Evolutionary conservation across 2,329 filamentous ascomycete genomes (phyloP).

Genomic region (Fusarium austroafricanum): DNA sequence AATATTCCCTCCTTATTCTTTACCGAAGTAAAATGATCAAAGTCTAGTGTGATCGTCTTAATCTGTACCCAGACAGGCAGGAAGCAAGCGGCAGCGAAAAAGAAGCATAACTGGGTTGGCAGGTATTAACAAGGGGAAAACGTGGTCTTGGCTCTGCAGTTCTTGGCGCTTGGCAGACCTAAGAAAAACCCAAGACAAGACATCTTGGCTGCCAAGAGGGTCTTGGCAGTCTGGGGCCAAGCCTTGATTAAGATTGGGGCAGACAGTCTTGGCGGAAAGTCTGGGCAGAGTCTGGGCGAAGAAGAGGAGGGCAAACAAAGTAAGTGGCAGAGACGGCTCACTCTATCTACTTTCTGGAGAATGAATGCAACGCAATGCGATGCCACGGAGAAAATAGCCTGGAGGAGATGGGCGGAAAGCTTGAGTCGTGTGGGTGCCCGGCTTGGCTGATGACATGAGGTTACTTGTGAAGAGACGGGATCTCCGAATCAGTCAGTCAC

Average conservation of each 20-base stretch:
- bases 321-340: background rate
- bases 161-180: slow-evolving; percentile 5
- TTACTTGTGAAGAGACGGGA: too few species aligned
- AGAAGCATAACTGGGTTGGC: slow-evolving; percentile 14
- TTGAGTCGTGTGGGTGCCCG: slow-evolving; percentile 41
- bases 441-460: slow-evolving; percentile 38
- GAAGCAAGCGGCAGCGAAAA: slow-evolving; percentile 4
- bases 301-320: slow-evolving; percentile 9
- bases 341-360: too few species aligned
- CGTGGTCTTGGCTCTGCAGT: slow-evolving; percentile 30
- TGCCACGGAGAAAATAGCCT: slow-evolving; percentile 9
- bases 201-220: slow-evolving; percentile 32
- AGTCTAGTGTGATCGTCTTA: slow-evolving; percentile 7
- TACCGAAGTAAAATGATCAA: background rate
- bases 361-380: background rate
- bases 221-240: slow-evolving; percentile 29
- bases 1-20: background rate
- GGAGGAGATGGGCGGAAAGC: slow-evolving; percentile 42
- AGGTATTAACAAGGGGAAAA: slow-evolving; percentile 28
- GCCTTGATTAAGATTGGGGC: slow-evolving; percentile 22
- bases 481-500: too few species aligned
- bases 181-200: background rate
- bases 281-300: slow-evolving; percentile 28
- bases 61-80: slow-evolving; percentile 2
- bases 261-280: slow-evolving; percentile 17